Percentiles rank a stretch among this genome's conserved stretches.
phyloP scores from a whole-genome alignment of 106 monocot species.

The Dioscorea alata region DNA sequence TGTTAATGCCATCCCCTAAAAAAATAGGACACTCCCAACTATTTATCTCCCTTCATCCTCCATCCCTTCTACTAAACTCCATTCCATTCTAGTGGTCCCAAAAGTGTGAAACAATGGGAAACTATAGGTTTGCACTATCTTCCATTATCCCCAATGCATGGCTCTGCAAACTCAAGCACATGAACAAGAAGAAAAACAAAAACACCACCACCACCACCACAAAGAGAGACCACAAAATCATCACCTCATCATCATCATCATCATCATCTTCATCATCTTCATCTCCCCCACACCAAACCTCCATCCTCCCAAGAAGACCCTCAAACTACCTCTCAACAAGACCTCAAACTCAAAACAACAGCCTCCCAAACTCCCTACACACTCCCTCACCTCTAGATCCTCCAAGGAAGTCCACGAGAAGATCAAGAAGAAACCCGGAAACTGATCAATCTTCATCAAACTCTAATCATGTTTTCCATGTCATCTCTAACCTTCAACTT shows the following conservation, averaged over 20 bases:
- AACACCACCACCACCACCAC: neutral
- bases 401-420: constrained; percentile 28
- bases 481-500: constrained; percentile 17
- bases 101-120: constrained; percentile 8
- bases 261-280: neutral
- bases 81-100: neutral
- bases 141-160: constrained; percentile 15
- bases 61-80: neutral
- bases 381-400: constrained; percentile 20
- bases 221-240: neutral
- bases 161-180: constrained; percentile 19
- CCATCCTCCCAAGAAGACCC: constrained; percentile 29
- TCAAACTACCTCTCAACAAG: constrained; percentile 62
- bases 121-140: constrained; percentile 4
- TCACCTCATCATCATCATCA: too few relatives aligned
- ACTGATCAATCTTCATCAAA: neutral
- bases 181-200: neutral
- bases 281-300: neutral
- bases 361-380: constrained; percentile 21
- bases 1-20: too few relatives aligned
- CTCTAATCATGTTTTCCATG: neutral
- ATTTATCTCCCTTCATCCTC: neutral
- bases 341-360: constrained; percentile 1
- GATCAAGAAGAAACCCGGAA: constrained; percentile 5
- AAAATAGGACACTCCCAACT: neutral